Conservation (phyloP, 1,284 basidiomycete genomes). For the Xanthoconium separans region DNA sequence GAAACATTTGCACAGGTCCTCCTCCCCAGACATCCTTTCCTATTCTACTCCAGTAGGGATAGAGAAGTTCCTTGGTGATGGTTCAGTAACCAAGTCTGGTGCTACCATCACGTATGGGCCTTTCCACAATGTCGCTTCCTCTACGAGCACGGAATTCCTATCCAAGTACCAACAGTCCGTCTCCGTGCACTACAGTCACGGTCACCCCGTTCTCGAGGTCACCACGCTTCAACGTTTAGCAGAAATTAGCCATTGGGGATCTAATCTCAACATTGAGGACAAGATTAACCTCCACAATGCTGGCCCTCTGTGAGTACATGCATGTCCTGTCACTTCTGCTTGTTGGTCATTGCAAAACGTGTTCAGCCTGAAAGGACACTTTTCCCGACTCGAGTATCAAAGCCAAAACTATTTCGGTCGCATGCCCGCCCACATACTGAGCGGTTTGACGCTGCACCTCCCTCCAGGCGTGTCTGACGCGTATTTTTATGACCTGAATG, state of each 20-base stretch:
- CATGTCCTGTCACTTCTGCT: background rate
- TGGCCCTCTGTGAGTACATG: slow-evolving; percentile 73
- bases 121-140: slow-evolving; percentile 70
- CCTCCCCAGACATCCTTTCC: slow-evolving; percentile 65
- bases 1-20: slow-evolving; percentile 47
- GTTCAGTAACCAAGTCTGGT: slow-evolving; percentile 70
- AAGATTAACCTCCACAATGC: slow-evolving; percentile 83
- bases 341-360: background rate
- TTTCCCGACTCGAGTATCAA: slow-evolving; percentile 91
- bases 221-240: slow-evolving; percentile 72
- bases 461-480: slow-evolving; percentile 79
- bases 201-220: slow-evolving; percentile 78
- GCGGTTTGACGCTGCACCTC: slow-evolving; percentile 70
- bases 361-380: slow-evolving; percentile 88
- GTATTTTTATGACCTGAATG: slow-evolving; percentile 90
- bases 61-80: slow-evolving; percentile 55
- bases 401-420: slow-evolving; percentile 66
- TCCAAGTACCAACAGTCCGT: slow-evolving; percentile 63
- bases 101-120: slow-evolving; percentile 88
- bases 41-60: slow-evolving; percentile 63
- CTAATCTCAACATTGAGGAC: slow-evolving; percentile 92
- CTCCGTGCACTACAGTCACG: slow-evolving; percentile 79
- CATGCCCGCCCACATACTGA: slow-evolving; percentile 68
- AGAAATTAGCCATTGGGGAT: slow-evolving; percentile 97
- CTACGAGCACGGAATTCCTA: slow-evolving; percentile 55